Conservation (phyloP, 2,329 filamentous ascomycete genomes). For the Colletotrichum higginsianum region DNA sequence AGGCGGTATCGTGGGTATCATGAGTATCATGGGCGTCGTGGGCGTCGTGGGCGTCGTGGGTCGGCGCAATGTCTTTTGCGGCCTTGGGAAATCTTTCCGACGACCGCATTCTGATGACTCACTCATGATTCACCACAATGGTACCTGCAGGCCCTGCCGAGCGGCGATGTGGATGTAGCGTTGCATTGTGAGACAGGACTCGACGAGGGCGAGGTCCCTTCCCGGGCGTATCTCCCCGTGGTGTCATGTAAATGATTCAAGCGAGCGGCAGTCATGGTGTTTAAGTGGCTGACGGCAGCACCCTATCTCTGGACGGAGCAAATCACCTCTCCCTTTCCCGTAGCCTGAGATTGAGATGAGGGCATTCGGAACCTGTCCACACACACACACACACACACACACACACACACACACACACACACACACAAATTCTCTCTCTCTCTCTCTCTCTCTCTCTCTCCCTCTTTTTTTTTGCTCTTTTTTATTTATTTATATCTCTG, state of each 20-base stretch:
- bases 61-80: slow-evolving; percentile 15
- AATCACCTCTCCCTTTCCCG: background rate
- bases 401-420: too few species aligned
- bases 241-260: background rate
- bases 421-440: too few species aligned
- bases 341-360: background rate
- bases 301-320: background rate
- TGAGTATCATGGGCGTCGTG: background rate
- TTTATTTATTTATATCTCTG: too few species aligned
- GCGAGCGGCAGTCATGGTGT: background rate
- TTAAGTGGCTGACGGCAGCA: background rate
- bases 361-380: background rate
- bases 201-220: slow-evolving; percentile 3
- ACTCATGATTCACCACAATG: background rate
- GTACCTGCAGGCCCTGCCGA: background rate
- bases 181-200: slow-evolving; percentile 12
- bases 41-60: background rate
- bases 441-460: too few species aligned
- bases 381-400: background rate
- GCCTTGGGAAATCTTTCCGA: slow-evolving; percentile 5
- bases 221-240: background rate
- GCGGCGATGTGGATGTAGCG: background rate
- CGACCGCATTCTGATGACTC: slow-evolving; percentile 8
- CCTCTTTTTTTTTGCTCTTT: too few species aligned
- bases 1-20: background rate